Base-by-base conservation (phyloP, 225 moss, liverwort and hornwort species). In the Ulota crispa region DNA sequence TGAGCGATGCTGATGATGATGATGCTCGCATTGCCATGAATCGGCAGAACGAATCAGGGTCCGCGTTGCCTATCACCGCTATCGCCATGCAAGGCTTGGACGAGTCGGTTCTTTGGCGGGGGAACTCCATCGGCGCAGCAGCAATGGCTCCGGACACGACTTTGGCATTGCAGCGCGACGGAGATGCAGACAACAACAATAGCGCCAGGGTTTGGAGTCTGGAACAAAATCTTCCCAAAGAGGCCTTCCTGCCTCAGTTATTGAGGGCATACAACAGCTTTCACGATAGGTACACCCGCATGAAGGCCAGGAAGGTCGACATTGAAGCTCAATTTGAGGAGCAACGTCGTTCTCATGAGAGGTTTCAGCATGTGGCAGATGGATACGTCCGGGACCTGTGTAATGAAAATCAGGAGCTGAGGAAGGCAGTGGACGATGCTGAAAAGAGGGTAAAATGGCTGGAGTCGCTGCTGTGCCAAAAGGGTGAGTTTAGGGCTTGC, bases 331-430 rank as follows among this genome's bases (percentile, higher is more conserved):
- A 84, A 50, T 88, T 88, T 75, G 90, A 86, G 80, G 88, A 86
- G 76, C 86, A 88, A 32, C 83, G 73, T 16, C 82, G 80, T 57
- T 82, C 82, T 28, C 82, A 88, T 55, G 80, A 80, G 73, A 86
- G 88, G 52, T 88, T 90, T 66, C 84, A 86, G 80, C 84, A 86
- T 63, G 88, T 88, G 42, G 90, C 90, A 15, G 90, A 90, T 56
- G 80, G 84, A 8, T 88, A 90, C 62, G 84, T 90, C 59, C 82
- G 84, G 43, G 86, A 86, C 55, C 78, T 90, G 67, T 82, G 88
- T 76, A 78, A 54, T 39, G 90, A 88, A 32, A 90, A 90, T 78
- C 76, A 82, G 73, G 82, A 90, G 65, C 78, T 90, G 1, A 84
- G 84, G 82, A 88, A 80, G 71, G 42, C 70, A 12, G 56, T 88